These are phyloP conservation scores for Pythium apleroticum DNA, from an alignment of 352 stramenopile genomes.

Conservation along the genomic window DNA sequence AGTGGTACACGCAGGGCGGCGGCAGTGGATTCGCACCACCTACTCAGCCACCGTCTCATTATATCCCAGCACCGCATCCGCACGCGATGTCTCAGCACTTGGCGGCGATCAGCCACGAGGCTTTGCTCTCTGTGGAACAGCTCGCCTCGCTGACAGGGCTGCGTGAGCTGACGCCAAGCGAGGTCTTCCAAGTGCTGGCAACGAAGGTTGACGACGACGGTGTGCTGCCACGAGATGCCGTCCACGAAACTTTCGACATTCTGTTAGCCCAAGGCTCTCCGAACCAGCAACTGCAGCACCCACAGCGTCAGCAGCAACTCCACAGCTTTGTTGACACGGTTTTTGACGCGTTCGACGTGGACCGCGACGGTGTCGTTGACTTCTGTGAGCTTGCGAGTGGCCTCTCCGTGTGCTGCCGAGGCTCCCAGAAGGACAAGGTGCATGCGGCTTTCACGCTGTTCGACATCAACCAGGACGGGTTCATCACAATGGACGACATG, in stretches of 20 bases:
- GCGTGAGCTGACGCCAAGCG: conserved; percentile 42
- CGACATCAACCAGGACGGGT: conserved; percentile 87
- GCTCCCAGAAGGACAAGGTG: conserved; percentile 80
- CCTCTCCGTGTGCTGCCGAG: conserved; percentile 78
- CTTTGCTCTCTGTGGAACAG: conserved; percentile 53
- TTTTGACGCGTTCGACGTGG: conserved; percentile 78
- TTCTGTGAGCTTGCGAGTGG: conserved; percentile 86
- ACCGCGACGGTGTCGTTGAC: conserved; percentile 79
- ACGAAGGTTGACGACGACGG: conserved; percentile 83
- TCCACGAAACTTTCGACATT: conserved; percentile 71
- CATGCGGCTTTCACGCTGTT: conserved; percentile 83
- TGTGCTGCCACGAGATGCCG: conserved; percentile 61
- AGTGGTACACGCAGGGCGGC: conserved; percentile 56
- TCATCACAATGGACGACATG: conserved; percentile 82
- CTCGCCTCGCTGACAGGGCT: conserved; percentile 63
- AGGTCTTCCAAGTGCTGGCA: conserved; percentile 85
- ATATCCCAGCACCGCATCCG: not conserved
- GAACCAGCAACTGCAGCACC: not conserved
- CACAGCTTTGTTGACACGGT: conserved; percentile 57
- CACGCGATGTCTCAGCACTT: conserved; percentile 1
- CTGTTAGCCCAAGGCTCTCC: conserved; percentile 28
- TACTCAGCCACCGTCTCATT: not conserved
- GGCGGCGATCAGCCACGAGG: conserved; percentile 28
- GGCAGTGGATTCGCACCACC: not conserved
- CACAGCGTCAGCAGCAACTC: conserved; percentile 32